Base-by-base conservation (phyloP, 768 basidiomycete genomes). In the Mrakia frigida region DNA sequence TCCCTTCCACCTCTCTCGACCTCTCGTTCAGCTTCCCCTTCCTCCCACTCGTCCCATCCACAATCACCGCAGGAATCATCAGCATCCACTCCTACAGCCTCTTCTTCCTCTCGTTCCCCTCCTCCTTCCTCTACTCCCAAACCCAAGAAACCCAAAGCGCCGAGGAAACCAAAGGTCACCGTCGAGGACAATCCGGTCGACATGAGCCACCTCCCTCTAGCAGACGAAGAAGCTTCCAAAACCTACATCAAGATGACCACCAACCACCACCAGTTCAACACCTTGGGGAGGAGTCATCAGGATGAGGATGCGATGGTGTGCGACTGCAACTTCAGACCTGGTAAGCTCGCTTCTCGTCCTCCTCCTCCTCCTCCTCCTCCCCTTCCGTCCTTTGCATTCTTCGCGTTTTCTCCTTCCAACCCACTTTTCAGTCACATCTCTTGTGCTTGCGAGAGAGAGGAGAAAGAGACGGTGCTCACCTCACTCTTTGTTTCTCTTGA, bases 231-330 rank as follows among this genome's bases (percentile, higher is more conserved):
- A 23, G 77, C 77, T 14, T n/a, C 28, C 11, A 70, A 84, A 79
- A 90, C 88, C 13, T 98, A 96, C 82, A 85, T 83, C 78, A 88
- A 92, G 84, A 89, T 98, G 81, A 79, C 84, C 78, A 87, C 85
- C 81, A 96, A 94, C 83, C 89, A 89, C 80, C 97, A 97, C 83
- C 93, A 96, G 86, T 90, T 90, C 84, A 90, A 89, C 82, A 87
- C 89, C 41, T 85, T 98, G 74, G 96, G 96, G n/a, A 88, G 89
- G 80, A 92, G 92, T 73, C 89, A 91, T 81, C 93, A 96, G 85
- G 87, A 90, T 73, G 87, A 91, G 81, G 97, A 98, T 85, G 91
- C 92, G 84, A 93, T 94, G 91, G 89, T 90, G 33, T 99, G 97
- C 86, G 97, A 99, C 82, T 99, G 97, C 84, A 85, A 84, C 77